Evolutionary conservation across 2,329 filamentous ascomycete genomes (phyloP).

Genomic region (Albophoma yamanashiensis): DNA sequence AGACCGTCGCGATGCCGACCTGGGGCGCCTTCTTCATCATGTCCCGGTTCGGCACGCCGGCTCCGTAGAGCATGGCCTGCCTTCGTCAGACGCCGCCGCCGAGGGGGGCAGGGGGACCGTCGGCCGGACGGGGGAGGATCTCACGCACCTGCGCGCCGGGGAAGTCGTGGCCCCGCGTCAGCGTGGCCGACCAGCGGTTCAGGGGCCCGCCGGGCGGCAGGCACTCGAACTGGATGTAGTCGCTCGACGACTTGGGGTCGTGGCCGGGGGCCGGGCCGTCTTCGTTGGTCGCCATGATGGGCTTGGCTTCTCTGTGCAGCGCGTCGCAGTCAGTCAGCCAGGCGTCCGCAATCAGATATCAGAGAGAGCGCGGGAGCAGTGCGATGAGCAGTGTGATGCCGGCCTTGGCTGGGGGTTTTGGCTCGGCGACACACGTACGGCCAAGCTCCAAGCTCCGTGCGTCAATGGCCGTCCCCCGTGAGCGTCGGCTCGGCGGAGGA

Average conservation of each 20-base stretch:
- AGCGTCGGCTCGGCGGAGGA: not conserved
- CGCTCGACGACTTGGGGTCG: conserved; percentile 34
- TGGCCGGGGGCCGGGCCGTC: conserved; percentile 10
- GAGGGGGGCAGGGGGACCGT: too few relatives aligned
- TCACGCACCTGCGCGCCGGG: conserved; percentile 69
- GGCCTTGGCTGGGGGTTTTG: not conserved
- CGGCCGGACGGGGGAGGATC: not conserved
- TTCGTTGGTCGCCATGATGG: conserved; percentile 16
- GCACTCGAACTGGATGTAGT: conserved; percentile 42
- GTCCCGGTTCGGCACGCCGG: conserved; percentile 72
- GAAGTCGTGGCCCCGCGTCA: conserved; percentile 82
- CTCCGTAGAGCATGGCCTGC: conserved; percentile 92
- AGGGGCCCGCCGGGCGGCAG: conserved; percentile 46
- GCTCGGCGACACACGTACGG: not conserved
- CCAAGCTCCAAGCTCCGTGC: not conserved
- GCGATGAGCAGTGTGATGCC: not conserved
- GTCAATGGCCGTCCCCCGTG: not conserved
- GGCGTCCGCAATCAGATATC: not conserved
- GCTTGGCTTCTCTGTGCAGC: not conserved
- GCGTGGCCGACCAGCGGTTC: conserved; percentile 75
- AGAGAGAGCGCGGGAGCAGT: not conserved
- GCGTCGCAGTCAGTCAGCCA: not conserved
- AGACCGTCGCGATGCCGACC: conserved; percentile 82
- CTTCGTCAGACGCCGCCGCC: too few relatives aligned
- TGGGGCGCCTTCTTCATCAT: conserved; percentile 87